Conservation (phyloP, 768 basidiomycete genomes). For the Kwoniella botswanensis region DNA sequence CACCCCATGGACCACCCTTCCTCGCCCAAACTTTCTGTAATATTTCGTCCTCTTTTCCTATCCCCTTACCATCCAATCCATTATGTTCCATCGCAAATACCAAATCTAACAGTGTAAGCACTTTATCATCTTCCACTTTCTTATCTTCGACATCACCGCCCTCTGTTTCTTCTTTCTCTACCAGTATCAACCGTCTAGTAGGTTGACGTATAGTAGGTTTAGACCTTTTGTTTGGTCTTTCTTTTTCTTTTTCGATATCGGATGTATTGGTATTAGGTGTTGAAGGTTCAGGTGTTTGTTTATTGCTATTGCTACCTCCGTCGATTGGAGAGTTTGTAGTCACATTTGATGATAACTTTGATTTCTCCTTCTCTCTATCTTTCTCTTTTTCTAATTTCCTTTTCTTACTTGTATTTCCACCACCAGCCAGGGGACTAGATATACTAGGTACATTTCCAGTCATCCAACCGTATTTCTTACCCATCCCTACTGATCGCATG, state of each 20-base stretch:
- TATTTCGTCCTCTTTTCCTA: conserved; percentile 35
- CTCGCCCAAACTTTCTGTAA: conserved; percentile 31
- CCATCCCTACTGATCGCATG: conserved; percentile 40
- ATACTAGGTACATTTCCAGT: conserved; percentile 39
- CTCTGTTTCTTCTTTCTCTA: background rate
- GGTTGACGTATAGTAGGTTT: conserved; percentile 14
- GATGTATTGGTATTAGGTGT: conserved; percentile 3
- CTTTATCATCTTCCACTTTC: conserved; percentile 44
- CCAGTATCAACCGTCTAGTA: conserved; percentile 19
- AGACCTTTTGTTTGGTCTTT: conserved; percentile 20
- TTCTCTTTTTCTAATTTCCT: conserved; percentile 28
- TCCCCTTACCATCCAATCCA: conserved; percentile 29
- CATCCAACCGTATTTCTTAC: conserved; percentile 50
- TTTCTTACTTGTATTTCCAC: conserved; percentile 29
- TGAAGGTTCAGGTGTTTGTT: conserved; percentile 5
- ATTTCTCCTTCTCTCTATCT: conserved; percentile 17
- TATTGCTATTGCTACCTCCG: background rate
- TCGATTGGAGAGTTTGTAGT: background rate
- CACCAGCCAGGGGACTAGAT: conserved; percentile 35
- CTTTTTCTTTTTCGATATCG: conserved; percentile 2
- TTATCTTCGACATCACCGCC: conserved; percentile 24
- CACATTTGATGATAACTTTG: conserved; percentile 2
- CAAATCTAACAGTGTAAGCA: conserved; percentile 46
- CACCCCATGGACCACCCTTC: conserved; percentile 42
- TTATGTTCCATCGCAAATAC: conserved; percentile 48